Conservation (phyloP, 2,329 filamentous ascomycete genomes). For the Dichotomopilus funicola region DNA sequence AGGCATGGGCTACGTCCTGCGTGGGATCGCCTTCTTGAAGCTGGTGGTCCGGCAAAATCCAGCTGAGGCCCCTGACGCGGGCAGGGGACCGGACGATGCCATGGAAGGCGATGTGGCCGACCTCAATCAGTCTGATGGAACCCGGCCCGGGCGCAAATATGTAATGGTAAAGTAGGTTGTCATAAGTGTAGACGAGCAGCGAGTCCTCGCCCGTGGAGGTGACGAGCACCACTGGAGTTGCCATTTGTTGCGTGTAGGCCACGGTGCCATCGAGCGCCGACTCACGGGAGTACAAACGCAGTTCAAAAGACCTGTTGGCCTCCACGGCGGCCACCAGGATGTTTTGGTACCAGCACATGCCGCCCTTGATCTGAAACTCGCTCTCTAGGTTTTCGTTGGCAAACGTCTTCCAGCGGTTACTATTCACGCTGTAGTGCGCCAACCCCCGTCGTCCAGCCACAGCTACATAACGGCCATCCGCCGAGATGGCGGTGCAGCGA, state of each 20-base stretch:
- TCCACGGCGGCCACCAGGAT: constrained; percentile 93
- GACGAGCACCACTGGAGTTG: constrained; percentile 82
- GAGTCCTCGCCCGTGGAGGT: constrained; percentile 90
- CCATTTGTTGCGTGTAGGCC: constrained; percentile 70
- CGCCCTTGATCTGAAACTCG: constrained; percentile 85
- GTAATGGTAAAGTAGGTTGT: constrained; percentile 93
- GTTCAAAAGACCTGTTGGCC: constrained; percentile 69
- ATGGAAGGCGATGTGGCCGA: constrained; percentile 97
- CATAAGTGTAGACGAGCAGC: constrained; percentile 90
- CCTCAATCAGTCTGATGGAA: constrained; percentile 72
- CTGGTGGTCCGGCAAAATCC: constrained; percentile 89
- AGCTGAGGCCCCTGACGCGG: constrained; percentile 85
- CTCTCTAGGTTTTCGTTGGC: constrained; percentile 73
- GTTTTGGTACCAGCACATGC: constrained; percentile 99
- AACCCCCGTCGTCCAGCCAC: constrained; percentile 90
- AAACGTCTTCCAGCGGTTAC: constrained; percentile 94
- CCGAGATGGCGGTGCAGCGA: constrained; percentile 75
- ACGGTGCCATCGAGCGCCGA: constrained; percentile 66
- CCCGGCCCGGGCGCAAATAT: constrained; percentile 70
- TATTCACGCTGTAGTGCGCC: constrained; percentile 92
- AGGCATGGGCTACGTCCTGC: constrained; percentile 88
- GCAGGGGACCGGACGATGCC: constrained; percentile 92
- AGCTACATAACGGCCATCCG: constrained; percentile 89
- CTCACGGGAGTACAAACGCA: constrained; percentile 91
- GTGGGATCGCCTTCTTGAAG: constrained; percentile 87